Base-by-base conservation (phyloP, 1,284 basidiomycete genomes). In the Exobasidium cylindrosporum region DNA sequence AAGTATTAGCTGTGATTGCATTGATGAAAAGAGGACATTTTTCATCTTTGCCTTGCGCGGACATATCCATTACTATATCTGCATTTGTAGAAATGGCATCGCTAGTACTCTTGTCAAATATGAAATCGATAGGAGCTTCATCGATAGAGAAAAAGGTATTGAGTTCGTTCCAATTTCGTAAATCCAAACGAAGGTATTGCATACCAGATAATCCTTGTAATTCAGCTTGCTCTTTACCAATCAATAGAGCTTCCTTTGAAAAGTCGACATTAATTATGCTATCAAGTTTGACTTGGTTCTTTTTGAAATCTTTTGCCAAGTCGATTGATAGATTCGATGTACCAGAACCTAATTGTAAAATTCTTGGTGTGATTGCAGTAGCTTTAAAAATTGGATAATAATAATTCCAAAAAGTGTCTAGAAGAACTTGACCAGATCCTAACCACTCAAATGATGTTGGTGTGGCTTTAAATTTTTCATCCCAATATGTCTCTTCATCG, bases 91-190 rank as follows among this genome's bases (percentile, higher is more conserved):
- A n/a, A n/a, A 54, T n/a, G 13, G 14, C 26, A 40, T 54, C 52
- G 28, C 52, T 24, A 13, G 52, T 54, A 26, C 52, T 54, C 28
- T 54, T 54, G 52, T 54, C 52, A 23, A 54, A 13, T 6, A 54
- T n/a, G 52, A 40, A 13, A n/a, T n/a, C 13, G 23, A 54, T n/a
- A 10, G 13, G 28, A 10, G 10, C 52, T n/a, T 54, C n/a, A 14
- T 40, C n/a, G 21, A 23, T 21, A 23, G 7, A 10, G 13, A 50
- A n/a, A n/a, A n/a, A 29, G 23, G 10, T n/a, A 10, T 47, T 47
- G 10, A 54, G n/a, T n/a, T 13, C 13, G 6, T 30, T 54, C 52
- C 52, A 54, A 40, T 54, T 26, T 54, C 52, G 13, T 7, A 54
- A 26, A 40, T 54, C 52, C 14, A 26, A 7, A 31, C 32, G 28